phyloP scores from a whole-genome alignment of 2,329 filamentous ascomycete species.

The Coniochaeta ligniaria region DNA sequence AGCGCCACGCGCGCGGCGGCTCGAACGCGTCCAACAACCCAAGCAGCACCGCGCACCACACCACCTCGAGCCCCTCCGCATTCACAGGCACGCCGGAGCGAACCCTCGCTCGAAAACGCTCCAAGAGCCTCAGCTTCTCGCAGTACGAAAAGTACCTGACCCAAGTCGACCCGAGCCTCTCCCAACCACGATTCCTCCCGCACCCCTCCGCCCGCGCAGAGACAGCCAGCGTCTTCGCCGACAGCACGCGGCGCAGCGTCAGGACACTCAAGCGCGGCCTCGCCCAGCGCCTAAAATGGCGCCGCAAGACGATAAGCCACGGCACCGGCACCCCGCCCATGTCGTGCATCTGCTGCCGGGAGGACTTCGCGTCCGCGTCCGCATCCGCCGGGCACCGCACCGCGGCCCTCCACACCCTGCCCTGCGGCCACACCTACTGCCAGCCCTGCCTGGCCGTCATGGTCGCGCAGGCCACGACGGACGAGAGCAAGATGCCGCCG shows the following conservation, averaged over 20 bases:
- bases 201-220: slow-evolving; percentile 11
- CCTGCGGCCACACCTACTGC: slow-evolving; percentile 54
- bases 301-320: slow-evolving; percentile 24
- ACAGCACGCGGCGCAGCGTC: slow-evolving; percentile 36
- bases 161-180: slow-evolving; percentile 32
- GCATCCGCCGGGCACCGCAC: too few species aligned
- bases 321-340: background rate
- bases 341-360: slow-evolving; percentile 48
- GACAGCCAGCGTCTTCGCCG: slow-evolving; percentile 32
- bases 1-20: slow-evolving; percentile 1
- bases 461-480: slow-evolving; percentile 43
- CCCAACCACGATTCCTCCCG: slow-evolving; percentile 29
- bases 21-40: slow-evolving; percentile 16
- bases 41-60: slow-evolving; percentile 24
- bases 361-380: slow-evolving; percentile 29
- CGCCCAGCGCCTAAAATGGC: slow-evolving; percentile 32
- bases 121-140: slow-evolving; percentile 36
- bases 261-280: slow-evolving; percentile 38
- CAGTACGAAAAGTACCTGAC: slow-evolving; percentile 45
- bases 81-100: slow-evolving; percentile 8
- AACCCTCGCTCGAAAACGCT: slow-evolving; percentile 21
- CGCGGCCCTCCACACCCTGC: slow-evolving; percentile 35
- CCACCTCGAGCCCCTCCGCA: background rate
- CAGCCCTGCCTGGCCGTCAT: slow-evolving; percentile 44
- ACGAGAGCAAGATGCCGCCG: slow-evolving; percentile 56